Conservation (phyloP, 257 asterid genomes). For the Capsicum pubescens region DNA sequence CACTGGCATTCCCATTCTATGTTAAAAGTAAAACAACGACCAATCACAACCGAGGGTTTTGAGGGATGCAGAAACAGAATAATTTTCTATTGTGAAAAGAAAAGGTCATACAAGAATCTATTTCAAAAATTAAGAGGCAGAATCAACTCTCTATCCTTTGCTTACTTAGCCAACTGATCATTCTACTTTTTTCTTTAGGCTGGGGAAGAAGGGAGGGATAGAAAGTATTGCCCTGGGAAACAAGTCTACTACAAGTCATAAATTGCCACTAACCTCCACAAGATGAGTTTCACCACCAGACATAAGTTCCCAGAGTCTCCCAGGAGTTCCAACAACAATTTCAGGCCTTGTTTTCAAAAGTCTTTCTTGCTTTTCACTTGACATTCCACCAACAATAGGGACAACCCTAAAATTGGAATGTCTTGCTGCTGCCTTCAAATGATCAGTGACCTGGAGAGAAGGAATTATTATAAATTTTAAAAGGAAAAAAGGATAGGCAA, state of each 20-base stretch:
- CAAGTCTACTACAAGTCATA: background rate
- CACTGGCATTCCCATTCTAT: background rate
- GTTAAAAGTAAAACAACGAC: background rate
- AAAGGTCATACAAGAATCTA: background rate
- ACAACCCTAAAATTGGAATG: conserved; percentile 71
- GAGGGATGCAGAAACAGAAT: background rate
- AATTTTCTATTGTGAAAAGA: background rate
- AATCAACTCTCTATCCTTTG: conserved; percentile 21
- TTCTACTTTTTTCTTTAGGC: background rate
- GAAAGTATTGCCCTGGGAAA: background rate
- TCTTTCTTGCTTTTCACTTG: conserved; percentile 92
- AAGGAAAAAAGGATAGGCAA: background rate
- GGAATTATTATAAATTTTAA: background rate
- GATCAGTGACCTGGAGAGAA: conserved; percentile 78
- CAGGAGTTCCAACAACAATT: conserved; percentile 99
- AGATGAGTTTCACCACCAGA: conserved; percentile 86
- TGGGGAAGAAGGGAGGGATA: background rate
- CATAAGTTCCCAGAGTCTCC: conserved; percentile 98
- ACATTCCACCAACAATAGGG: conserved; percentile 95
- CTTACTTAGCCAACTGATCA: background rate
- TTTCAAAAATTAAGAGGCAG: background rate
- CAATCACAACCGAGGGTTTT: background rate
- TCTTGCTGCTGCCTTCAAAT: conserved; percentile 71
- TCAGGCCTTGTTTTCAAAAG: conserved; percentile 86
- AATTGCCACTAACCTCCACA: conserved; percentile 67